Percentiles rank a stretch among this genome's conserved stretches.
Evolutionary conservation across 164 flowering plant genomes (phyloP).

Genomic region (Annona cherimola): DNA sequence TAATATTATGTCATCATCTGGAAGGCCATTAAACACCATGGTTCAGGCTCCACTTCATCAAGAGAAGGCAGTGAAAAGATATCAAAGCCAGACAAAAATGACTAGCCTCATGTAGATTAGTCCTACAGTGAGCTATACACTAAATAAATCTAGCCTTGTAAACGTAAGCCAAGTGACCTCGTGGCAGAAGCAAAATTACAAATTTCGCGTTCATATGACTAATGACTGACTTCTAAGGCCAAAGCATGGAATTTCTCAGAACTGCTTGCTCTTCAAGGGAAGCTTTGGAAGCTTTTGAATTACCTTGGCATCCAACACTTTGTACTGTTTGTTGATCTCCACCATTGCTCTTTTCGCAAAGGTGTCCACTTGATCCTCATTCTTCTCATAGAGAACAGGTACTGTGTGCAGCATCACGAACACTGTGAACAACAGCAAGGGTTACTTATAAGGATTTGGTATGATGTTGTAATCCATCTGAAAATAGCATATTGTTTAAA

Average conservation of each 20-base stretch:
- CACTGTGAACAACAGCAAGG: constrained; percentile 30
- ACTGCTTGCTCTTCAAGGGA: constrained; percentile 20
- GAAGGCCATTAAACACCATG: background rate
- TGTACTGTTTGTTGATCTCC: constrained; percentile 74
- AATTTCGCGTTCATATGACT: background rate
- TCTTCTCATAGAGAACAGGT: constrained; percentile 72
- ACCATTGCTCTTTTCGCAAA: constrained; percentile 60
- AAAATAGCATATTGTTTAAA: background rate
- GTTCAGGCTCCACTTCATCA: too few relatives aligned
- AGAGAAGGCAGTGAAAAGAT: background rate
- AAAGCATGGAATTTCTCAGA: constrained; percentile 4
- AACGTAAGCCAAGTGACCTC: background rate
- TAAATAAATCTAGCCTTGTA: background rate
- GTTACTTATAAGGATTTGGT: background rate
- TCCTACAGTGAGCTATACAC: background rate
- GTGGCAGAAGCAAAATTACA: background rate
- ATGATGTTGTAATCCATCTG: background rate
- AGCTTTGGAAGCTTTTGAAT: constrained; percentile 56
- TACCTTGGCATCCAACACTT: constrained; percentile 61
- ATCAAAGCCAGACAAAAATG: background rate
- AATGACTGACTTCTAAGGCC: background rate
- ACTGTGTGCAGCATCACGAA: constrained; percentile 63
- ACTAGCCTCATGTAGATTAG: background rate
- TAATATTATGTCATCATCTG: too few relatives aligned
- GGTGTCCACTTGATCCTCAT: constrained; percentile 68